Conservation (phyloP, 768 basidiomycete species). For the Pulveroboletus sp. region DNA sequence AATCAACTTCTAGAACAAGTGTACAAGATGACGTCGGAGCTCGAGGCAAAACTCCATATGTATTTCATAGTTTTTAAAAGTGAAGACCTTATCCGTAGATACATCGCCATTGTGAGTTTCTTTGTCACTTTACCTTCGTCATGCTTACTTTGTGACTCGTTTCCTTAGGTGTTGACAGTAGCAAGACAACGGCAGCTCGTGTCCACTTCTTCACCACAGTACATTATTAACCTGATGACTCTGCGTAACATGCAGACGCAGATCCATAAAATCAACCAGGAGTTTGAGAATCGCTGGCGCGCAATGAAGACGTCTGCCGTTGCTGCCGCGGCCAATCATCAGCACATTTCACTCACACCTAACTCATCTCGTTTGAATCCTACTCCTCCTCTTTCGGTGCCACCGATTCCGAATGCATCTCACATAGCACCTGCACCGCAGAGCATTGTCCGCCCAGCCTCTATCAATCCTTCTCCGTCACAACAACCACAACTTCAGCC, state of each 20-base stretch:
- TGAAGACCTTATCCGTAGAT: constrained; percentile 45
- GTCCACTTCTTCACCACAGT: constrained; percentile 23
- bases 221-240: constrained; percentile 32
- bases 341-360: neutral
- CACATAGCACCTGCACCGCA: constrained; percentile 19
- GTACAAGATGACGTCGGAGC: constrained; percentile 39
- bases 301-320: constrained; percentile 17
- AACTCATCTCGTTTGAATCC: constrained; percentile 1
- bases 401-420: constrained; percentile 16
- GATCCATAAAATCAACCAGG: constrained; percentile 38
- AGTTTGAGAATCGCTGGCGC: constrained; percentile 31
- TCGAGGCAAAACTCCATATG: constrained; percentile 49
- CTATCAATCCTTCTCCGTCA: constrained; percentile 25
- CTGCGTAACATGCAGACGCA: constrained; percentile 45
- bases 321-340: constrained; percentile 4
- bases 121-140: constrained; percentile 11
- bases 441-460: constrained; percentile 26
- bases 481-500: constrained; percentile 7
- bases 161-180: constrained; percentile 40
- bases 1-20: constrained; percentile 46
- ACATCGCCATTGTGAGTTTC: constrained; percentile 50
- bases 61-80: constrained; percentile 42
- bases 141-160: constrained; percentile 7
- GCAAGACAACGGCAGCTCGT: constrained; percentile 30
- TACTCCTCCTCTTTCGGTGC: constrained; percentile 12